A percentile compares a stretch with the other conserved stretches of the same genome.
phyloP scores from a whole-genome alignment of 345 rosid species.

The Citrus sp. region DNA sequence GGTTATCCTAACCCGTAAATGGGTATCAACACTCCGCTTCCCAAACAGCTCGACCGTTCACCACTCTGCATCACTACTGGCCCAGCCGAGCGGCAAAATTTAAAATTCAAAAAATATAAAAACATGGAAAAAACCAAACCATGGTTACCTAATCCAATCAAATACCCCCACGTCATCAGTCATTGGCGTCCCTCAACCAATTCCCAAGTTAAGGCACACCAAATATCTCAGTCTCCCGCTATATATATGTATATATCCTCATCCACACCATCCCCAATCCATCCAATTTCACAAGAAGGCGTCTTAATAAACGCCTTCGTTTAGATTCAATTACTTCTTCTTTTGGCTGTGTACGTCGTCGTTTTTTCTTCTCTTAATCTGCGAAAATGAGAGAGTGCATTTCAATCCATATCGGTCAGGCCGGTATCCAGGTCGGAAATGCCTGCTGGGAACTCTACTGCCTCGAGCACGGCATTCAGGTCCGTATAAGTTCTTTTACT shows the following conservation, averaged over 20 bases:
- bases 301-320: slow-evolving; percentile 62
- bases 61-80: not conserved
- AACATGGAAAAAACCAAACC: slow-evolving; percentile 9
- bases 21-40: not conserved
- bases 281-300: slow-evolving; percentile 25
- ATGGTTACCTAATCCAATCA: slow-evolving; percentile 21
- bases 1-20: not conserved
- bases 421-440: slow-evolving; percentile 80
- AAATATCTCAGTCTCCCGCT: not conserved
- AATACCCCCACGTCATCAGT: slow-evolving; percentile 18
- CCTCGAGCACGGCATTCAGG: slow-evolving; percentile 78
- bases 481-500: slow-evolving; percentile 2
- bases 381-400: slow-evolving; percentile 69
- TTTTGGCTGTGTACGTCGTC: not conserved
- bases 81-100: slow-evolving; percentile 33
- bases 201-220: not conserved
- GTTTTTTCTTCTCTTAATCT: not conserved
- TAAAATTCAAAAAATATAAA: slow-evolving; percentile 13
- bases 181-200: slow-evolving; percentile 17
- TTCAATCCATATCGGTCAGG: slow-evolving; percentile 76
- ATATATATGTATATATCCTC: slow-evolving; percentile 34
- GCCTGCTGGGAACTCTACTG: slow-evolving; percentile 77
- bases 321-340: not conserved
- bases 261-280: not conserved
- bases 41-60: not conserved